Evolutionary conservation across 2,329 filamentous ascomycete genomes (phyloP), one percentile per base, ranked within the genome.

Genomic region (Xenoacremonium recifei): DNA sequence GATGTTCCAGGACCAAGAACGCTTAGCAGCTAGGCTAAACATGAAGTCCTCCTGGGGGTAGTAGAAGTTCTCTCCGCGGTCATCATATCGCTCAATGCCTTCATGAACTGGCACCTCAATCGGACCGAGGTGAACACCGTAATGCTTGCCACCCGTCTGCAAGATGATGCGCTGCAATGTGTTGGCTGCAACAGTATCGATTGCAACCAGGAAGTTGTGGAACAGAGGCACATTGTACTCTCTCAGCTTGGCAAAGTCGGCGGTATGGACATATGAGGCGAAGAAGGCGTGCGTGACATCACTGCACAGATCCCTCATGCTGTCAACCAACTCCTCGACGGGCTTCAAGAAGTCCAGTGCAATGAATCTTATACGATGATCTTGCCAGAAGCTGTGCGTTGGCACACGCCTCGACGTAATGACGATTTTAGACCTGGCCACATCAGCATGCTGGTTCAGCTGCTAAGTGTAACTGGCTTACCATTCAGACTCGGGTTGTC

Each of bases 181-280:
- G n/a, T 16, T 9, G 10, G 21, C 16, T 16, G 35, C 35, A 4
- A 41, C 32, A 9, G n/a, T 34, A 4, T 41, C 39, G 15, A 41
- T 41, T 6, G 39, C 21, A 17, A 31, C 6, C 5, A 41, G 23
- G 12, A 41, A 41, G 4, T 41, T 41, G 9, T 31, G 6, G 11
- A 41, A 41, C 17, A 41, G 15, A 7, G 39, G 39, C 6, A 31
- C 31, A 20, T 41, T 41, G 32, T 20, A 19, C 9, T 35, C 39
- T n/a, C 11, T 15, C 6, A 41, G 12, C 32, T 39, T 35, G 5
- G 13, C 18, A 10, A 35, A 21, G 6, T 39, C 31, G 3, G 20
- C 41, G 19, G 23, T 18, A 18, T 39, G 41, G n/a, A 25, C 31
- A 18, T 39, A 39, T 7, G 36, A 31, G 12, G 37, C 20, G 32